Evolutionary conservation across 2,329 filamentous ascomycete genomes (phyloP).

Genomic region (Trichophyton rubrum): DNA sequence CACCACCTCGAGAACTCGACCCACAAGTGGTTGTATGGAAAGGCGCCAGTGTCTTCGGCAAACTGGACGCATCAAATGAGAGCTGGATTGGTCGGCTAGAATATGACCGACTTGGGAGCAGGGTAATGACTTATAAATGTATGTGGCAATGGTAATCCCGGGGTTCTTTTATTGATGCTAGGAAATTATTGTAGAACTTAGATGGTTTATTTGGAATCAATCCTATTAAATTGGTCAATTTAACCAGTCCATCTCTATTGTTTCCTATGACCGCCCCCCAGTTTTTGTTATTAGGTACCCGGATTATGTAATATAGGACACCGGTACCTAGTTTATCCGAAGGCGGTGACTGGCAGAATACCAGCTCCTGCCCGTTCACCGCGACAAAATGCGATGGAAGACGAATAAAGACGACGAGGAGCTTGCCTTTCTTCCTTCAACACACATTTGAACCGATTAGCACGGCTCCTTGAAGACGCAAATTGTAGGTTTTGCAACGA

Average conservation of each 20-base stretch:
- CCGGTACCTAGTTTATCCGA: not conserved
- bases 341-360: not conserved
- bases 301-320: not conserved
- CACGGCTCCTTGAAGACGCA: not conserved
- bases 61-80: constrained; percentile 75
- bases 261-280: not conserved
- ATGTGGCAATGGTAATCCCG: constrained; percentile 45
- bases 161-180: not conserved
- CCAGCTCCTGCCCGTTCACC: not conserved
- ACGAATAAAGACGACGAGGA: not conserved
- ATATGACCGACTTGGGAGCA: constrained; percentile 72
- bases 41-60: constrained; percentile 90
- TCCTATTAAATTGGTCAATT: not conserved
- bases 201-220: not conserved
- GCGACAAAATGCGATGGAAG: not conserved
- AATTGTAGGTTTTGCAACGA: not conserved
- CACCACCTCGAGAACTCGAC: constrained; percentile 81
- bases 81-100: constrained; percentile 83
- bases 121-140: constrained; percentile 73
- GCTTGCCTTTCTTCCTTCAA: not conserved
- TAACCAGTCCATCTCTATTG: not conserved
- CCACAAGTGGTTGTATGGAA: constrained; percentile 98
- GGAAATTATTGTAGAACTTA: not conserved
- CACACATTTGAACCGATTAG: not conserved
- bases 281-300: not conserved